A percentile compares a stretch with the other conserved stretches of the same genome.
phyloP scores from a whole-genome alignment of 2,329 filamentous ascomycete genomes.

The Cladosporium sp. region DNA sequence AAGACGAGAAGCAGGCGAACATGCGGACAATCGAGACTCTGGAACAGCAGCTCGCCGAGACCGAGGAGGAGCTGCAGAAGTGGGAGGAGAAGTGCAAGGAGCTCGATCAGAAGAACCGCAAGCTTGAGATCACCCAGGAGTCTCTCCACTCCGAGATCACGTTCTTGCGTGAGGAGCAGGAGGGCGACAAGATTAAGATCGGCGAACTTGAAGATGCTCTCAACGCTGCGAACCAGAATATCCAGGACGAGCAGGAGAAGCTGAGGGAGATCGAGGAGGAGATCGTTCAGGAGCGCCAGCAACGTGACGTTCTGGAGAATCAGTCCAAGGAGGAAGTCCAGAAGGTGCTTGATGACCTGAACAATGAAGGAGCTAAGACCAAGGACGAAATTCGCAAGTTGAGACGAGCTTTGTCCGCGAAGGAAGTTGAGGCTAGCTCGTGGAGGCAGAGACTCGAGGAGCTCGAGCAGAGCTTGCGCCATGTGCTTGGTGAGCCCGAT shows the following conservation, averaged over 20 bases:
- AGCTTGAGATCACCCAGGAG: constrained; percentile 86
- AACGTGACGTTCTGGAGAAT: constrained; percentile 79
- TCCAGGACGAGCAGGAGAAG: constrained; percentile 81
- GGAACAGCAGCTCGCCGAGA: constrained; percentile 75
- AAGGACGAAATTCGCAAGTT: constrained; percentile 83
- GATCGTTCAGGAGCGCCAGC: constrained; percentile 75
- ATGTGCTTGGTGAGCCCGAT: constrained; percentile 81
- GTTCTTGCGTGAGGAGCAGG: constrained; percentile 94
- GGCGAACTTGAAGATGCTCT: constrained; percentile 84
- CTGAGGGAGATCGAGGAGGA: constrained; percentile 52
- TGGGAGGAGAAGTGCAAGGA: constrained; percentile 82
- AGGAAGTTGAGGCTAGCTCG: constrained; percentile 82
- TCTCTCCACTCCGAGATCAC: constrained; percentile 89
- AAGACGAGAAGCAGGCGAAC: constrained; percentile 83
- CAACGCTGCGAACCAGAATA: constrained; percentile 69
- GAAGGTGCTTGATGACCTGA: constrained; percentile 88
- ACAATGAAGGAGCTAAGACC: constrained; percentile 71
- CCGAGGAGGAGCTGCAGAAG: constrained; percentile 81
- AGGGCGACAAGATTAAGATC: constrained; percentile 96
- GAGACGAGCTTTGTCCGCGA: constrained; percentile 74
- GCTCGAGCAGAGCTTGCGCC: constrained; percentile 81
- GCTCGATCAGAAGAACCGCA: constrained; percentile 80
- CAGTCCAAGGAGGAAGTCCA: constrained; percentile 95
- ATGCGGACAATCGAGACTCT: constrained; percentile 74
- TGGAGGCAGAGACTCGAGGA: constrained; percentile 91